Evolutionary conservation across 306 rosid genomes (phyloP).

Genomic region (Quercus cerris): DNA sequence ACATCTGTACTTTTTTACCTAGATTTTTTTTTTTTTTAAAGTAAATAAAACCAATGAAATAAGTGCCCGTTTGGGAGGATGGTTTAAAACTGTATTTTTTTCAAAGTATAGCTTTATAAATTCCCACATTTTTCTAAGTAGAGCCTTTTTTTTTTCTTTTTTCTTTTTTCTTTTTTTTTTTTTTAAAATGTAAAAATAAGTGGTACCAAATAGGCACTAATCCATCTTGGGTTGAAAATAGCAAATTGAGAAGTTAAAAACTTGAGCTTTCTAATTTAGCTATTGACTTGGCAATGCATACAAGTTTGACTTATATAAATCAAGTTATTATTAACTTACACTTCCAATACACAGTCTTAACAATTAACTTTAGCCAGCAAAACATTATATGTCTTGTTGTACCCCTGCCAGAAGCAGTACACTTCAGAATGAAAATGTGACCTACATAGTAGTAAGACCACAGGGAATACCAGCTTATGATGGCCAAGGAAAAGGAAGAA

Average conservation of each 20-base stretch:
- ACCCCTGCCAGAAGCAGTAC: not conserved
- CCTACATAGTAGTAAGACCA: not conserved
- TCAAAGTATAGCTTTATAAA: too few relatives aligned
- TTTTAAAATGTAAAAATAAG: too few relatives aligned
- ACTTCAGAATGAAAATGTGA: not conserved
- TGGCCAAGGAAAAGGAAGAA: not conserved
- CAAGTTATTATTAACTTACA: not conserved
- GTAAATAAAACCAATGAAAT: too few relatives aligned
- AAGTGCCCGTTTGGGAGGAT: too few relatives aligned
- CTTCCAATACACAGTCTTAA: not conserved
- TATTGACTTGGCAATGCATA: not conserved
- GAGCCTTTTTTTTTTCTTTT: too few relatives aligned
- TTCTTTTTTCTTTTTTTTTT: too few relatives aligned
- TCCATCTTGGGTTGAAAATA: not conserved
- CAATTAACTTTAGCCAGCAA: not conserved
- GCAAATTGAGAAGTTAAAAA: not conserved
- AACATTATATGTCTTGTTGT: not conserved
- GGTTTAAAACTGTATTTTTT: too few relatives aligned
- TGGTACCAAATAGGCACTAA: too few relatives aligned
- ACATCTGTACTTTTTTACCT: too few relatives aligned
- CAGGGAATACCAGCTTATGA: not conserved
- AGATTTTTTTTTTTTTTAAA: too few relatives aligned
- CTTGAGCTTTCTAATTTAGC: not conserved
- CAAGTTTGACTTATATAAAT: not conserved
- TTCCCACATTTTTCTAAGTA: too few relatives aligned